Conservation (phyloP, 164 flowering plant species). For the Vitis amurensis region DNA sequence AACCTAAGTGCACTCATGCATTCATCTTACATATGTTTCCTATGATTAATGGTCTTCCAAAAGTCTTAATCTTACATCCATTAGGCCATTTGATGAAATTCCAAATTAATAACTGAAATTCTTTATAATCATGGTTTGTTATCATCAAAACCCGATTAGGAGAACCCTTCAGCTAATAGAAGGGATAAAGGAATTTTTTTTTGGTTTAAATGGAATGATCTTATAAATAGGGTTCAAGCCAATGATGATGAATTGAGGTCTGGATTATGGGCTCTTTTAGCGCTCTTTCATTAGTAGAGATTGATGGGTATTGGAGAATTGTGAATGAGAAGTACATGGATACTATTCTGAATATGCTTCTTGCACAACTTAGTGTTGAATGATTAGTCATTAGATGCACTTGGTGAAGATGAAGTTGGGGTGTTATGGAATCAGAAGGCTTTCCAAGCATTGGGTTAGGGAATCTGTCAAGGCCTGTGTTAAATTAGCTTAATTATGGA, state of each 20-base stretch:
- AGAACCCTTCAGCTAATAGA: no score
- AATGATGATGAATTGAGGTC: constrained; percentile 76
- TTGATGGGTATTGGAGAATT: constrained; percentile 82
- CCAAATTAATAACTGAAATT: no score
- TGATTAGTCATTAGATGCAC: constrained; percentile 67
- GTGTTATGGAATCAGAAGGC: constrained; percentile 61
- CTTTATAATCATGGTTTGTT: no score
- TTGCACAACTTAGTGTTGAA: constrained; percentile 60
- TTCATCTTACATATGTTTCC: no score
- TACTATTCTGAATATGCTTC: constrained; percentile 46
- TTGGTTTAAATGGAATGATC: constrained; percentile 74
- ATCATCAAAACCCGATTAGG: no score
- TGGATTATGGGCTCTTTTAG: constrained; percentile 60
- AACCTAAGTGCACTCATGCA: no score
- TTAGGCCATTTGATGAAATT: no score
- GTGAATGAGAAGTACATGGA: constrained; percentile 72
- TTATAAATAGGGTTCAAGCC: constrained; percentile 67
- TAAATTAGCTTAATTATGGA: no score
- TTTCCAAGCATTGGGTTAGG: constrained; percentile 26
- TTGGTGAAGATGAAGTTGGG: constrained; percentile 56
- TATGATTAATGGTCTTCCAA: no score
- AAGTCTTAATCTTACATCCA: no score
- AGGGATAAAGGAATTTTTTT: no score
- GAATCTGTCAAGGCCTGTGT: no score
- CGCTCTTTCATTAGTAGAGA: constrained; percentile 46